Base-by-base conservation (phyloP, 352 stramenopile species). In the Pilasporangium apinafurcum region DNA sequence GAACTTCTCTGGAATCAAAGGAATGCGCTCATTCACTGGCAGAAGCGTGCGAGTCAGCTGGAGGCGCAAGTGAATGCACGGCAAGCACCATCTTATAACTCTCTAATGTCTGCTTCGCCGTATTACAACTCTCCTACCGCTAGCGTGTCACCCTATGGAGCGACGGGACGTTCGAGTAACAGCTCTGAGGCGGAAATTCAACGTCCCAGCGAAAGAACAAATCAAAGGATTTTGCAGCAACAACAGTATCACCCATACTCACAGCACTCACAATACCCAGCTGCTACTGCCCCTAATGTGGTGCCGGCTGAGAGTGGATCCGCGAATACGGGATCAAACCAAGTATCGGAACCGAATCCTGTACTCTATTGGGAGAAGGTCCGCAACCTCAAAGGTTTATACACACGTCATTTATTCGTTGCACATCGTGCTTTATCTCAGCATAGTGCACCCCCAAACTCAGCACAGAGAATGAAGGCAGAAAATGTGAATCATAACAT, bases 401-500 rank as follows among this genome's bases (percentile, higher is more conserved):
- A 79, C 39, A 35, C 56, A 16, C 61, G 70, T 4, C 56, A 81
- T 3, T 50, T 93, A 14, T 69, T 62, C 20, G 47, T 82, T 29
- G 81, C 81, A 14, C 65, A 86, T 34, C 67, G 76, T 44, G 80
- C 79, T 8, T 49, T 93, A 37, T 74, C 62, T 17, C 66, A 86
- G 38, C 78, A 88, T 40, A 73, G 51, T 17, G 78, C 68, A 30
- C 62, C 81, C 3, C 56, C 68, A 5, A 85, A 86, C 37, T 76
- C 75, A 0, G 41, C 60, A 5, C 83, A 93, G 53, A 79, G 70
- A 17, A 22, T 45, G 22, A 93, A 93, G 51, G 81, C 72, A 3
- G 64, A 91, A 36, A 87, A 74, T 27, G 68, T 93, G 49, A 86
- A 87, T 57, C 64, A 84, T 39, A 93, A 91, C 50, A 90, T 93